phyloP scores from a whole-genome alignment of 106 monocot species.

The Cymbidium sinense region DNA sequence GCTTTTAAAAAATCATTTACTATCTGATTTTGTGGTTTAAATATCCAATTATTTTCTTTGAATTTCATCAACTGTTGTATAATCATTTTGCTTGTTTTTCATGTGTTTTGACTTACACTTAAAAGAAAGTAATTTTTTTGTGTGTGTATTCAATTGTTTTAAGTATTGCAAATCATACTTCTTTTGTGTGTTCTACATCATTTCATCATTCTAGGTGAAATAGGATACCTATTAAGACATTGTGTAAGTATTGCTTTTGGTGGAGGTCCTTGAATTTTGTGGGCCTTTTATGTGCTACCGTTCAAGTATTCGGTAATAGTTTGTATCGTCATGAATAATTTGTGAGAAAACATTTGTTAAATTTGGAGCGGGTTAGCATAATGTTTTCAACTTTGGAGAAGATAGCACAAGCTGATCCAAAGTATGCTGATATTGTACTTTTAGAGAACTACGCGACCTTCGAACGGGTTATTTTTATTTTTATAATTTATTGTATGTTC shows the following conservation, averaged over 20 bases:
- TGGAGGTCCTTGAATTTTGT: background rate
- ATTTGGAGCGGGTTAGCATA: conserved; percentile 57
- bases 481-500: background rate
- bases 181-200: background rate
- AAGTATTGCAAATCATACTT: background rate
- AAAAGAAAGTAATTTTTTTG: background rate
- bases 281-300: background rate
- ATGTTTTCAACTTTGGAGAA: conserved; percentile 96
- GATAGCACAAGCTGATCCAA: conserved; percentile 86
- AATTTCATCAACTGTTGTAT: background rate
- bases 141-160: background rate
- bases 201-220: background rate
- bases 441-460: conserved; percentile 97
- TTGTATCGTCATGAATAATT: background rate
- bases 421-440: conserved; percentile 76
- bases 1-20: too few relatives aligned
- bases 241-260: too few relatives aligned
- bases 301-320: background rate
- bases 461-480: conserved; percentile 56
- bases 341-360: background rate
- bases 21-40: too few relatives aligned
- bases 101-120: too few relatives aligned
- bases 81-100: background rate
- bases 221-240: background rate
- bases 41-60: too few relatives aligned